These are phyloP conservation scores for Coemansia sp. DNA, from an alignment of 192 early-diverging fungal genomes.

Conservation along the genomic window DNA sequence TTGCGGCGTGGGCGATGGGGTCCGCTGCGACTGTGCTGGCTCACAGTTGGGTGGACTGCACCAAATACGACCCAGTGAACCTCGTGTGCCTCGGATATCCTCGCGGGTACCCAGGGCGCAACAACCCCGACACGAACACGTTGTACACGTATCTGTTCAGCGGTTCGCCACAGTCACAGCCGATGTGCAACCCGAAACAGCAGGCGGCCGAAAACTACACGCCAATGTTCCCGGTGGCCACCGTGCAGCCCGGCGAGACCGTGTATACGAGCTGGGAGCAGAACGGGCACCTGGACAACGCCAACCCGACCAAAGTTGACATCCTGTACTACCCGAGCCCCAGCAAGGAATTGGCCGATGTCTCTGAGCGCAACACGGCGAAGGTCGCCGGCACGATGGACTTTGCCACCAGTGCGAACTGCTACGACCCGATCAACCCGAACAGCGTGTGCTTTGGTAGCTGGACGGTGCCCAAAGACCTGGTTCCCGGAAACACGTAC, in stretches of 20 bases:
- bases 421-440: constrained; percentile 35
- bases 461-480: constrained; percentile 52
- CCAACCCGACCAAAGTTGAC: constrained; percentile 38
- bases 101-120: constrained; percentile 56
- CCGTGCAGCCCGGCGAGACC: constrained; percentile 52
- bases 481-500: constrained; percentile 49
- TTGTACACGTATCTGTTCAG: constrained; percentile 56
- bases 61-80: constrained; percentile 50
- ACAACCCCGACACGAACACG: constrained; percentile 47
- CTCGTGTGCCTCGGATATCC: constrained; percentile 50
- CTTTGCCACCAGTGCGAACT: constrained; percentile 52
- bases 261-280: constrained; percentile 55
- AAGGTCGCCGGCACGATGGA: constrained; percentile 40
- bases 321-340: constrained; percentile 39
- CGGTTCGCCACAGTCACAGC: constrained; percentile 22
- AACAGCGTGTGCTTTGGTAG: constrained; percentile 55
- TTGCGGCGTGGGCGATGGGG: constrained; percentile 4
- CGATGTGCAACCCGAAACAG: constrained; percentile 52
- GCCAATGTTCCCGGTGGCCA: constrained; percentile 47
- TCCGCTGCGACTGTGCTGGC: constrained; percentile 44
- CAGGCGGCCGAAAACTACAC: constrained; percentile 34
- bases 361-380: constrained; percentile 25
- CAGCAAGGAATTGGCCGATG: constrained; percentile 23
- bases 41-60: constrained; percentile 63
- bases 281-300: constrained; percentile 57